A percentile compares a stretch with the other conserved stretches of the same genome.
phyloP scores from a whole-genome alignment of 495 filamentous ascomycete genomes.

The Neurospora pannonica region DNA sequence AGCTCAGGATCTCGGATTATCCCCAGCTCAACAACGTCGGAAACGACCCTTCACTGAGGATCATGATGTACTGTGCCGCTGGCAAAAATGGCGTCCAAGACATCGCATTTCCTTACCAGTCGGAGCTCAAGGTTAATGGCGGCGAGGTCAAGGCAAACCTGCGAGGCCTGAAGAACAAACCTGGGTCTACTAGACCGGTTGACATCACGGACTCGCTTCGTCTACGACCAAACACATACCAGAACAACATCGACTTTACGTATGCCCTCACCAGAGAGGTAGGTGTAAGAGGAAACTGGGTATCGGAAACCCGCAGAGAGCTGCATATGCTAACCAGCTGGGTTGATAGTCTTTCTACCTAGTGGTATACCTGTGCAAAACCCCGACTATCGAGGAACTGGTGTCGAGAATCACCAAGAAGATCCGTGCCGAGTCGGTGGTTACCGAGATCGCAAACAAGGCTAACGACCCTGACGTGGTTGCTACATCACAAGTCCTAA shows the following conservation, averaged over 20 bases:
- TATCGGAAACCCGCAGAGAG: neutral
- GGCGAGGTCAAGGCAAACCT: constrained; percentile 82
- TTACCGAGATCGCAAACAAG: constrained; percentile 73
- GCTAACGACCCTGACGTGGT: constrained; percentile 82
- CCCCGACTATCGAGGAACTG: constrained; percentile 60
- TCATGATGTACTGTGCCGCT: constrained; percentile 75
- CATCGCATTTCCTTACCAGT: constrained; percentile 81
- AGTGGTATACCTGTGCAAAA: constrained; percentile 62
- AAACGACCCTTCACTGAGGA: constrained; percentile 43
- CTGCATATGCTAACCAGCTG: neutral
- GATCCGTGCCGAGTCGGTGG: constrained; percentile 71
- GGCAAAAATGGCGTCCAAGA: constrained; percentile 54
- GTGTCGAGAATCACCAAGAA: constrained; percentile 59
- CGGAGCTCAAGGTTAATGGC: constrained; percentile 83
- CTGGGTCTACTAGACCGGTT: constrained; percentile 83
- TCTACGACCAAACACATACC: constrained; percentile 51
- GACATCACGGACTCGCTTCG: constrained; percentile 77
- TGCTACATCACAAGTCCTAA: constrained; percentile 77
- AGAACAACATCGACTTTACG: constrained; percentile 72
- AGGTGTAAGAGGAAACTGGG: constrained; percentile 10
- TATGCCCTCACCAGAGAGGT: constrained; percentile 89
- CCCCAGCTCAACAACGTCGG: constrained; percentile 40
- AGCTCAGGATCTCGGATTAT: constrained; percentile 42
- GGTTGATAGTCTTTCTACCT: constrained; percentile 62
- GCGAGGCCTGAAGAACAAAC: constrained; percentile 88